Conservation (phyloP, 495 filamentous ascomycete species). For the Viridothelium virens region DNA sequence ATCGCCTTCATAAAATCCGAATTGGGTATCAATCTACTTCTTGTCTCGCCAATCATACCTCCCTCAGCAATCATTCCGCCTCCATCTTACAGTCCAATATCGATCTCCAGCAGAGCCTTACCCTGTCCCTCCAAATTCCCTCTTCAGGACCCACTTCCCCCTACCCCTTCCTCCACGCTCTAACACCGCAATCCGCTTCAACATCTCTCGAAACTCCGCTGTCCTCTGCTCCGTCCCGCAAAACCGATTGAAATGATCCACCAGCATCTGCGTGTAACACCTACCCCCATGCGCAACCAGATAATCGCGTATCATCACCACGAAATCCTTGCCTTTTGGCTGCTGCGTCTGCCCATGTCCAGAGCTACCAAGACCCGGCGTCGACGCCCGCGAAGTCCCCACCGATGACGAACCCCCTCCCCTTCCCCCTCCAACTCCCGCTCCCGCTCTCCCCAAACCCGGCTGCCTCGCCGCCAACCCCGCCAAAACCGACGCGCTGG, state of each 20-base stretch:
- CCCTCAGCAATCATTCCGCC: neutral
- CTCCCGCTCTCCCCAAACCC: neutral
- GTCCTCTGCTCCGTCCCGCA: conserved; percentile 48
- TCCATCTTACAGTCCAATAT: neutral
- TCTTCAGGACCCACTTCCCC: conserved; percentile 55
- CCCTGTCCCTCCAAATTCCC: conserved; percentile 41
- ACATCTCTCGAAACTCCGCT: conserved; percentile 56
- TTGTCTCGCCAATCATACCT: neutral
- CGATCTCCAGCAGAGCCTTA: neutral
- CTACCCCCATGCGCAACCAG: conserved; percentile 62
- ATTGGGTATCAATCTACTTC: neutral
- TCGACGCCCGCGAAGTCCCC: neutral
- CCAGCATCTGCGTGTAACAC: conserved; percentile 64
- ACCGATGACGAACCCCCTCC: no score
- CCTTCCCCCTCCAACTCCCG: no score
- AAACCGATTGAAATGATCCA: conserved; percentile 70
- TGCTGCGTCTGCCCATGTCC: conserved; percentile 9
- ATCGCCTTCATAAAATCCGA: neutral
- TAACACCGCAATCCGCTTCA: conserved; percentile 51
- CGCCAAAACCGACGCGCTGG: conserved; percentile 29
- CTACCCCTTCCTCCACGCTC: conserved; percentile 49
- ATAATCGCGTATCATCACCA: conserved; percentile 66
- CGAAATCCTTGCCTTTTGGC: conserved; percentile 38
- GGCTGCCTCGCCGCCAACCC: conserved; percentile 28
- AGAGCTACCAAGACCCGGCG: no score